phyloP scores from a whole-genome alignment of 257 asterid species.

The Rhazya stricta region DNA sequence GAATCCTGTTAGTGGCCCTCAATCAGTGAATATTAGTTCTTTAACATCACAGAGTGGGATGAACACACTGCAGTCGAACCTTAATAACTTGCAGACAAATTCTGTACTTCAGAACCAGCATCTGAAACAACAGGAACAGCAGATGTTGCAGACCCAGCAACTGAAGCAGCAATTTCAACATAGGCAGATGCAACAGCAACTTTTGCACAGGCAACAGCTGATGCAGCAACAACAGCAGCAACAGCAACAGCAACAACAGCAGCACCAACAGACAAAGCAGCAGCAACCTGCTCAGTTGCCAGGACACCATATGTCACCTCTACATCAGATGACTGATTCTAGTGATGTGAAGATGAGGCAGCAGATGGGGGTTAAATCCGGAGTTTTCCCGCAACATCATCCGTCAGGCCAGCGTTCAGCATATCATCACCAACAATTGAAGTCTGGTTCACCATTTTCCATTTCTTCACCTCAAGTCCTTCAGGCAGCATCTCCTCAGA shows the following conservation, averaged over 20 bases:
- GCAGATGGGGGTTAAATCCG: slow-evolving; percentile 69
- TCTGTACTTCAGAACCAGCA: slow-evolving; percentile 73
- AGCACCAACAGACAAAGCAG: slow-evolving; percentile 44
- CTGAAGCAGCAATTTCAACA: slow-evolving; percentile 69
- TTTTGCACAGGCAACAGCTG: slow-evolving; percentile 54
- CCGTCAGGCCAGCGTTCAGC: slow-evolving; percentile 62
- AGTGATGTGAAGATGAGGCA: slow-evolving; percentile 77
- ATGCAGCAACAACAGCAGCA: slow-evolving; percentile 54
- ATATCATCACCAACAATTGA: slow-evolving; percentile 63
- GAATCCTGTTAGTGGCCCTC: slow-evolving; percentile 64
- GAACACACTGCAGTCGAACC: slow-evolving; percentile 53
- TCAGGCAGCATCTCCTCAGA: slow-evolving; percentile 75
- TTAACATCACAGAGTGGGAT: slow-evolving; percentile 62
- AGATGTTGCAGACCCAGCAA: slow-evolving; percentile 59
- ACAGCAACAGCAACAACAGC: slow-evolving; percentile 28
- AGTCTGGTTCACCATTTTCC: slow-evolving; percentile 42
- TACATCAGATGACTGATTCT: slow-evolving; percentile 64
- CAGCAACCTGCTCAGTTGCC: slow-evolving; percentile 52
- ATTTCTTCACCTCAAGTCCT: slow-evolving; percentile 73
- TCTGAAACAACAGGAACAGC: slow-evolving; percentile 73
- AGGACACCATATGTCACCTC: slow-evolving; percentile 58
- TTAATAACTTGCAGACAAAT: slow-evolving; percentile 51
- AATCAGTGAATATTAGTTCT: slow-evolving; percentile 60
- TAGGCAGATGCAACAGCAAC: slow-evolving; percentile 56
- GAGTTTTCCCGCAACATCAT: slow-evolving; percentile 60